Evolutionary conservation across 192 early-diverging fungal species (phyloP).

Genomic region (Linnemannia hyalina): DNA sequence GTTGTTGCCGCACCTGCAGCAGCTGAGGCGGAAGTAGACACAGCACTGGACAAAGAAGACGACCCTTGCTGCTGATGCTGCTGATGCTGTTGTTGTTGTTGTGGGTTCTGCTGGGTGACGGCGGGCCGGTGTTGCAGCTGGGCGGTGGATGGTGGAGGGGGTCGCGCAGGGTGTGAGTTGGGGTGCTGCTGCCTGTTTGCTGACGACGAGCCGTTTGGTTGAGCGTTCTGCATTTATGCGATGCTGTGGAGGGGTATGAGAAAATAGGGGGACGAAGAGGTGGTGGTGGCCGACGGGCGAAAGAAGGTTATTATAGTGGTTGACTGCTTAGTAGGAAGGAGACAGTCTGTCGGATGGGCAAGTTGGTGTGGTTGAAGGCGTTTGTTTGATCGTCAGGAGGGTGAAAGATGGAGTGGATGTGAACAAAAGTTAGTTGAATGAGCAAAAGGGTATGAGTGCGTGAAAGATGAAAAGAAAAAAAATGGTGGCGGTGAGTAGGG

Average conservation of each 20-base stretch:
- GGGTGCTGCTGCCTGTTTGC: conserved; percentile 3
- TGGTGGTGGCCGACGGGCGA: not conserved
- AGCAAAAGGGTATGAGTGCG: too few species aligned
- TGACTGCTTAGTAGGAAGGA: not conserved
- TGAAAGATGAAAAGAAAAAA: not conserved
- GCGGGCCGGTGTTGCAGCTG: not conserved
- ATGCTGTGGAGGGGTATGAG: not conserved
- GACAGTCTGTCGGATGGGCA: not conserved
- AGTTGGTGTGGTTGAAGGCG: not conserved
- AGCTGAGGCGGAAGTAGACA: not conserved
- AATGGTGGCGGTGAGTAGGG: conserved; percentile 1
- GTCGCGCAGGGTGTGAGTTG: not conserved
- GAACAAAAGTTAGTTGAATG: not conserved
- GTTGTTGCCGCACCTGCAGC: not conserved
- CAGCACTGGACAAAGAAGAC: not conserved
- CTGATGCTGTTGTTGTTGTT: not conserved
- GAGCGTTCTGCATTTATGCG: not conserved
- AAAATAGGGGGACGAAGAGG: not conserved
- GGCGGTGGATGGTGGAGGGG: not conserved
- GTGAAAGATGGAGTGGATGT: not conserved
- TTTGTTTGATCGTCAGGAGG: not conserved
- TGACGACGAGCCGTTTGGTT: not conserved
- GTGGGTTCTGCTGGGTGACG: too few species aligned
- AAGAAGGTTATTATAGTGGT: not conserved
- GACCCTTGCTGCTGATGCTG: not conserved